phyloP scores from a whole-genome alignment of 2,329 filamentous ascomycete species.

The Trichoderma oligosporum region DNA sequence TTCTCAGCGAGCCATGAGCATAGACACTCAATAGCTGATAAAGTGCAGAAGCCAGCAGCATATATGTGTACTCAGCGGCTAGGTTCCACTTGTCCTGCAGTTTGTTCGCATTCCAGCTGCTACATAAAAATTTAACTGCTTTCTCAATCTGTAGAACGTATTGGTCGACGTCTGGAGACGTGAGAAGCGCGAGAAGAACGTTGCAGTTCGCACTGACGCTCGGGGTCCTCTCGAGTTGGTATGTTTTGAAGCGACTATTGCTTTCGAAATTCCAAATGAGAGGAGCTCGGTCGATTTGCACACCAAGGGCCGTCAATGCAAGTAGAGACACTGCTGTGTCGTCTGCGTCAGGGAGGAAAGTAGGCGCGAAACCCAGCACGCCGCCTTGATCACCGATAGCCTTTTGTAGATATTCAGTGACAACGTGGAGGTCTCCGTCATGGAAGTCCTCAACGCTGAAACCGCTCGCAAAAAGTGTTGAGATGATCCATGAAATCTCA shows the following conservation, averaged over 20 bases:
- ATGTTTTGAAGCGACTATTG: slow-evolving; percentile 20
- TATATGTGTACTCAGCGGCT: neutral
- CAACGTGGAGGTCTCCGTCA: neutral
- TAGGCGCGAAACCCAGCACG: neutral
- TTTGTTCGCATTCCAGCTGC: slow-evolving; percentile 15
- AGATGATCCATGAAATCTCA: slow-evolving; percentile 16
- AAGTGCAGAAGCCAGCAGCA: neutral
- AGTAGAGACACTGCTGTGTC: slow-evolving; percentile 22
- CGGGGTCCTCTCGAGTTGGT: slow-evolving; percentile 13
- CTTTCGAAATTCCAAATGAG: slow-evolving; percentile 19
- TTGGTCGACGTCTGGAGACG: neutral
- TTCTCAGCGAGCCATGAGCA: neutral
- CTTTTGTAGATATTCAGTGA: neutral
- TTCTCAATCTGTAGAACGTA: slow-evolving; percentile 21
- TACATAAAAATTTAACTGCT: slow-evolving; percentile 17
- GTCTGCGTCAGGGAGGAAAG: slow-evolving; percentile 20
- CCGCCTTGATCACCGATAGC: neutral
- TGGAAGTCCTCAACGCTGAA: neutral
- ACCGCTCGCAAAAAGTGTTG: neutral
- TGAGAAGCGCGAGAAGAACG: slow-evolving; percentile 18
- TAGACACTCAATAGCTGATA: neutral
- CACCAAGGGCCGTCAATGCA: slow-evolving; percentile 11
- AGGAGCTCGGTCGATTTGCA: neutral
- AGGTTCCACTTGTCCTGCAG: slow-evolving; percentile 23
- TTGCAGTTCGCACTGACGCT: slow-evolving; percentile 22